These are phyloP conservation scores for Boletellus deceptivus DNA, from an alignment of 1,284 basidiomycete genomes.

Conservation along the genomic window DNA sequence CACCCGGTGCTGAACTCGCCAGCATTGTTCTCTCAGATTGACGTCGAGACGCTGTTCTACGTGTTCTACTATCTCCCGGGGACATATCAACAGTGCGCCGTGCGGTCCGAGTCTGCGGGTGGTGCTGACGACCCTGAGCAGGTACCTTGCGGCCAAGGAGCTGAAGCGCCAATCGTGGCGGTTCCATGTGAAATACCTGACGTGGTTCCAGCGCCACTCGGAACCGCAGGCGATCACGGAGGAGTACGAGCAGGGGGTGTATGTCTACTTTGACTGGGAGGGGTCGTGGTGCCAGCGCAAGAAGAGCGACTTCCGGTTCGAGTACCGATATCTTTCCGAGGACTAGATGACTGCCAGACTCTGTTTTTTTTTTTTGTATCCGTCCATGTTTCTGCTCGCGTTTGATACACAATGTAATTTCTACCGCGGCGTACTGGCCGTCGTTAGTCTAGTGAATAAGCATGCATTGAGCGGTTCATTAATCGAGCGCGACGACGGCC, in stretches of 20 bases:
- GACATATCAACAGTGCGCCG: constrained; percentile 89
- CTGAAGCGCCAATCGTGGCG: constrained; percentile 98
- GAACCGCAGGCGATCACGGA: constrained; percentile 99
- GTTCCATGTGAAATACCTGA: constrained; percentile 99
- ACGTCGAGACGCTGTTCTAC: constrained; percentile 98
- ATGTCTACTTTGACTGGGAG: constrained; percentile 97
- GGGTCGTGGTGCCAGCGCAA: constrained; percentile 97
- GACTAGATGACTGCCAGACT: constrained; percentile 47
- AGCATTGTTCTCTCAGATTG: constrained; percentile 87
- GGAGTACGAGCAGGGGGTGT: constrained; percentile 98
- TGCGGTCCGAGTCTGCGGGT: constrained; percentile 2
- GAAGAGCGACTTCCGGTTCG: constrained; percentile 97
- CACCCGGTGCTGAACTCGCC: constrained; percentile 82
- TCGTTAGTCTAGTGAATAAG: constrained; percentile 18
- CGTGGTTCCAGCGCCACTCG: constrained; percentile 99
- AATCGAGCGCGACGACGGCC: constrained; percentile 84
- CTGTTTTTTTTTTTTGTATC: constrained; percentile 1
- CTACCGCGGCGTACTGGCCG: constrained; percentile 19
- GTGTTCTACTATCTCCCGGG: constrained; percentile 98
- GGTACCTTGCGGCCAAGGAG: constrained; percentile 95
- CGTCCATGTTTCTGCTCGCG: constrained; percentile 6
- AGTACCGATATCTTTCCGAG: constrained; percentile 88
- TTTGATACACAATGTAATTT: constrained; percentile 25
- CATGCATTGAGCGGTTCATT: constrained; percentile 24
- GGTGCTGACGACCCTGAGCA: constrained; percentile 32